Evolutionary conservation across 2,329 filamentous ascomycete genomes (phyloP).

Genomic region (Kalaharituber pfeilii): DNA sequence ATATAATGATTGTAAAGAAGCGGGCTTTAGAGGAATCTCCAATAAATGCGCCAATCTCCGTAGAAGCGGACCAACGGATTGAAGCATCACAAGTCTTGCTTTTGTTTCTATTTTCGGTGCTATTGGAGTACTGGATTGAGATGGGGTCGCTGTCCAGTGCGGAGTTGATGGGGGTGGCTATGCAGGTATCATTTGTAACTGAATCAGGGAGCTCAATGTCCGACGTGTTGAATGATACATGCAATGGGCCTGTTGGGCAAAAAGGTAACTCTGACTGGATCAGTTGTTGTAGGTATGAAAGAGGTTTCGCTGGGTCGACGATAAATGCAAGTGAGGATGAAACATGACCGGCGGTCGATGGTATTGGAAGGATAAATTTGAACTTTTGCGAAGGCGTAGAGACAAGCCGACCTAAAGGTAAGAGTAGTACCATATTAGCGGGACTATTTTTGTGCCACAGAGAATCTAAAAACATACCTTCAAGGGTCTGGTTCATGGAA

Average conservation of each 20-base stretch:
- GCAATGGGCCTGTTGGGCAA: slow-evolving; percentile 47
- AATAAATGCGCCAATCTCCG: slow-evolving; percentile 88
- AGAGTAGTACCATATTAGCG: too few species aligned
- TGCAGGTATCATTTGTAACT: neutral
- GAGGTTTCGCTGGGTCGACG: slow-evolving; percentile 73
- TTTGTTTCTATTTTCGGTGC: neutral
- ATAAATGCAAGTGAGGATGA: slow-evolving; percentile 60
- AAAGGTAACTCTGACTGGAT: slow-evolving; percentile 74
- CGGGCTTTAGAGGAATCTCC: slow-evolving; percentile 69
- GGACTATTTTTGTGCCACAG: too few species aligned
- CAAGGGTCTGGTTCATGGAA: too few species aligned
- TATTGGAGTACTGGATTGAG: neutral
- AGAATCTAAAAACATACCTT: too few species aligned
- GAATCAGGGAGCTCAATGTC: neutral
- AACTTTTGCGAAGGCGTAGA: slow-evolving; percentile 66
- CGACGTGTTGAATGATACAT: slow-evolving; percentile 57
- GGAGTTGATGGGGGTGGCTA: neutral
- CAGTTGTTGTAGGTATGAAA: slow-evolving; percentile 75
- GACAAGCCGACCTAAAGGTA: slow-evolving; percentile 40
- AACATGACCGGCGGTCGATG: slow-evolving; percentile 23
- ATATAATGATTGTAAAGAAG: slow-evolving; percentile 66
- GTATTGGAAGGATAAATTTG: slow-evolving; percentile 61
- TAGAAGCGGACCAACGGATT: slow-evolving; percentile 62
- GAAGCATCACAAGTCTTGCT: neutral
- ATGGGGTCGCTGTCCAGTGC: neutral